phyloP scores from a whole-genome alignment of 805 yeast species.

The Sungouiozyma intestinalis region DNA sequence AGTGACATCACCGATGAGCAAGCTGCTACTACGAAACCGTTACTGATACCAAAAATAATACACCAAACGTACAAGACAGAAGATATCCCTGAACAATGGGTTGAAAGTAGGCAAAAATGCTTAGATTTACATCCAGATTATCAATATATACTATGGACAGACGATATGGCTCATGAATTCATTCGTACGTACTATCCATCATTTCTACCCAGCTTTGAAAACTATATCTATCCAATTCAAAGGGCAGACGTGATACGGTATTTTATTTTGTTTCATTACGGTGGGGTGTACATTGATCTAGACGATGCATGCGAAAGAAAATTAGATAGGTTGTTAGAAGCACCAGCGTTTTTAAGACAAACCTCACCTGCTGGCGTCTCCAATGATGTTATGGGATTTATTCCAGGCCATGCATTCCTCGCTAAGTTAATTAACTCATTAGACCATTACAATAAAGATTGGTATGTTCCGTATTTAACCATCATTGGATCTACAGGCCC shows the following conservation, averaged over 20 bases:
- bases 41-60: constrained; percentile 73
- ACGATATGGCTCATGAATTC: constrained; percentile 67
- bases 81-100: constrained; percentile 73
- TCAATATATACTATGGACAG: constrained; percentile 83
- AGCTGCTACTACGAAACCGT: constrained; percentile 7
- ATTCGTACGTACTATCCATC: constrained; percentile 74
- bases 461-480: constrained; percentile 79
- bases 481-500: constrained; percentile 95
- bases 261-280: constrained; percentile 69
- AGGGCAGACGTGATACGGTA: constrained; percentile 87
- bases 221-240: constrained; percentile 69
- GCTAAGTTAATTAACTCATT: constrained; percentile 54
- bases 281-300: constrained; percentile 82
- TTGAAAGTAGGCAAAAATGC: constrained; percentile 62
- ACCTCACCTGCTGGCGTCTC: constrained; percentile 86
- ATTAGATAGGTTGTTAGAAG: constrained; percentile 67
- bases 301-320: constrained; percentile 76
- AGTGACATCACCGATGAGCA: constrained; percentile 34
- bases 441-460: constrained; percentile 53
- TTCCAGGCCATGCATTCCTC: constrained; percentile 80
- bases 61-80: constrained; percentile 84
- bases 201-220: constrained; percentile 71
- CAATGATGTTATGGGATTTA: constrained; percentile 84
- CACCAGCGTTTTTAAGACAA: constrained; percentile 75
- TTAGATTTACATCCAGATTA: constrained; percentile 74